phyloP scores from a whole-genome alignment of 2,329 filamentous ascomycete species.

The Westerdykella aurantiaca region DNA sequence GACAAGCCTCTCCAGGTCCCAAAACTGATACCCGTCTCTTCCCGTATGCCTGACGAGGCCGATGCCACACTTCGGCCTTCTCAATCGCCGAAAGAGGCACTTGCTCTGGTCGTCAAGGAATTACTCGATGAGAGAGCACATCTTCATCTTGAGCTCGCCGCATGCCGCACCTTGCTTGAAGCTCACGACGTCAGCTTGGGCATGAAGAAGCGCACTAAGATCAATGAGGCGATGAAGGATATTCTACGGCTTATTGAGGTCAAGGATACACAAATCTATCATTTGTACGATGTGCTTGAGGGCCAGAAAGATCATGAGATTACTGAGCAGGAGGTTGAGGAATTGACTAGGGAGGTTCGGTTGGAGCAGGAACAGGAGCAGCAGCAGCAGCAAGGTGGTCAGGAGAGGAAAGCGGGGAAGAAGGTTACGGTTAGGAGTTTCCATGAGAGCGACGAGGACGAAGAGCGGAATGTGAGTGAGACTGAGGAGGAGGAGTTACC shows the following conservation, averaged over 20 bases:
- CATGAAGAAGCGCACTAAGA: conserved; percentile 56
- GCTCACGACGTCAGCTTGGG: conserved; percentile 56
- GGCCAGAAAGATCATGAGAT: conserved; percentile 62
- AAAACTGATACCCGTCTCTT: conserved; percentile 47
- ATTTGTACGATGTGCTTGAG: conserved; percentile 76
- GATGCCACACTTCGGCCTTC: conserved; percentile 56
- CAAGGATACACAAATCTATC: conserved; percentile 76
- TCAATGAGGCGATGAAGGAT: conserved; percentile 57
- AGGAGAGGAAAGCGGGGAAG: conserved; percentile 26
- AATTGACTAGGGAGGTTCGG: conserved; percentile 39
- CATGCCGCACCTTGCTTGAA: conserved; percentile 56
- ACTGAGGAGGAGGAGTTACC: conserved; percentile 31
- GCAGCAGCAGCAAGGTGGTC: background rate
- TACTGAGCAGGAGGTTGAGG: conserved; percentile 38
- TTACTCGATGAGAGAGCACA: conserved; percentile 75
- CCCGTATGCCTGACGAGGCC: conserved; percentile 49
- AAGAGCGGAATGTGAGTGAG: conserved; percentile 14
- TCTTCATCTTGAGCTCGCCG: conserved; percentile 62
- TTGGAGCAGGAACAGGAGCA: conserved; percentile 34
- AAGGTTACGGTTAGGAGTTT: conserved; percentile 35
- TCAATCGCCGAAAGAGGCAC: conserved; percentile 63
- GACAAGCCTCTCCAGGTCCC: conserved; percentile 39
- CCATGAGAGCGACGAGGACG: conserved; percentile 22
- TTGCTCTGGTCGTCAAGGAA: conserved; percentile 77
- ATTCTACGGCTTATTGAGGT: conserved; percentile 61